Evolutionary conservation across 2,329 filamentous ascomycete species (phyloP).

Genomic region (Aureobasidium leucospermi): DNA sequence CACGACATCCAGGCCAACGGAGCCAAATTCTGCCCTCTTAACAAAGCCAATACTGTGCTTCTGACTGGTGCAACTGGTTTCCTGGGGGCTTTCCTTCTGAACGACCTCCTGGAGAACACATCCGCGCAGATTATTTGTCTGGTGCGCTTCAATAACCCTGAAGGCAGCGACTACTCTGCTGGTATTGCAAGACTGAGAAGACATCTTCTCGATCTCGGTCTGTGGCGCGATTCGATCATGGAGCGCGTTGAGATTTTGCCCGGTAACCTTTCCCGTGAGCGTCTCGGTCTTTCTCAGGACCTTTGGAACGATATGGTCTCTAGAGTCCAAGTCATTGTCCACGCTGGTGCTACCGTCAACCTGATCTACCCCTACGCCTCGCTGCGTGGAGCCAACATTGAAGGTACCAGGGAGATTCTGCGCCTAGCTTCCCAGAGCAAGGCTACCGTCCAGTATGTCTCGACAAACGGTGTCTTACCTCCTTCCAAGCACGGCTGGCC

Average conservation of each 20-base stretch:
- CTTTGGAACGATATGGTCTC: conserved; percentile 58
- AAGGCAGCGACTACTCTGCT: conserved; percentile 55
- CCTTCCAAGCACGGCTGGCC: conserved; percentile 63
- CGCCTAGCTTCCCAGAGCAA: conserved; percentile 60
- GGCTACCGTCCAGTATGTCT: conserved; percentile 70
- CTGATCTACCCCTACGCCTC: conserved; percentile 76
- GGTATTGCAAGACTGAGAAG: conserved; percentile 66
- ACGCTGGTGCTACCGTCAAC: conserved; percentile 72
- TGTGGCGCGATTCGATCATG: conserved; percentile 71
- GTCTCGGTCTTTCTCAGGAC: conserved; percentile 60
- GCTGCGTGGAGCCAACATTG: conserved; percentile 65
- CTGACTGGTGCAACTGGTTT: conserved; percentile 72
- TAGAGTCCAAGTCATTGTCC: conserved; percentile 65
- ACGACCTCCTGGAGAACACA: conserved; percentile 59
- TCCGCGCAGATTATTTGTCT: conserved; percentile 64
- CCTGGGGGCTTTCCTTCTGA: conserved; percentile 66
- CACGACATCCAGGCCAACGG: conserved; percentile 56
- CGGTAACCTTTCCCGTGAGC: conserved; percentile 62
- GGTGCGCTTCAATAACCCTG: conserved; percentile 63
- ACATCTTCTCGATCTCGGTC: conserved; percentile 68
- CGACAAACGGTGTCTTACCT: conserved; percentile 72
- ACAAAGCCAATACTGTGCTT: conserved; percentile 60
- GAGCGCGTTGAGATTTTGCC: conserved; percentile 70
- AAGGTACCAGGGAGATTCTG: conserved; percentile 69
- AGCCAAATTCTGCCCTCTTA: conserved; percentile 50